Base-by-base conservation (phyloP, 306 rosid species). In the Glycine soja region DNA sequence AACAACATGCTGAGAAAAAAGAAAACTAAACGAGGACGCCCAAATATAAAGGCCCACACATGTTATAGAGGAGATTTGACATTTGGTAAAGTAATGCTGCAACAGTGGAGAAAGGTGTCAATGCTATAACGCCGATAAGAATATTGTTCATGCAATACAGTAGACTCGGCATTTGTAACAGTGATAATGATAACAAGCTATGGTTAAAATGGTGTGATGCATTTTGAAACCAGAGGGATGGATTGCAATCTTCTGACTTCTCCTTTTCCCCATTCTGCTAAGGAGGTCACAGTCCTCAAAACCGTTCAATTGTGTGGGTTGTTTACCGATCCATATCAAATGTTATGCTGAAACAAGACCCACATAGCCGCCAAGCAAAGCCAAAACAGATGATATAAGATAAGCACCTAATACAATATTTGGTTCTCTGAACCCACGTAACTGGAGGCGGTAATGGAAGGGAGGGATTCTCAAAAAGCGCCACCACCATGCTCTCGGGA, bases 271-370 rank as follows among this genome's bases (percentile, higher is more conserved):
- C 30, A 24, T 24, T 24, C 30, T 24, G 1, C 30, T 24, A 24
- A 24, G 30, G 30, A 24, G 30, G 30, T 24, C 30, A 24, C 30
- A 24, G 30, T 24, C 30, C 30, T 64, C 70, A 13, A 34, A 34
- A 13, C 18, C 13, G 70, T 38, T 64, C 70, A 7, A 13, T 3
- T 14, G 24, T 13, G 12, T 0, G 30, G 30, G 30, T 24, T 24
- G 30, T 24, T 24, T 24, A 24, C 30, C 30, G 30, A 24, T 64
- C 48, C 48, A 8, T 14, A 64, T 15, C 11, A n/a, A 66, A 36
- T 50, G 46, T 77, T 90, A 95, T 0, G 97, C 99, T 38, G 99
- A 90, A 85, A 90, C 81, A 32, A 95, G 95, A 72, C 97, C 99
- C 16, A 90, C 82, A 82, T 93, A 95, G 66, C 88, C 99, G 2